Percentiles rank a stretch among this genome's conserved stretches.
phyloP scores from a whole-genome alignment of 2,329 filamentous ascomycete genomes.

The Exophiala lecanii-corni region DNA sequence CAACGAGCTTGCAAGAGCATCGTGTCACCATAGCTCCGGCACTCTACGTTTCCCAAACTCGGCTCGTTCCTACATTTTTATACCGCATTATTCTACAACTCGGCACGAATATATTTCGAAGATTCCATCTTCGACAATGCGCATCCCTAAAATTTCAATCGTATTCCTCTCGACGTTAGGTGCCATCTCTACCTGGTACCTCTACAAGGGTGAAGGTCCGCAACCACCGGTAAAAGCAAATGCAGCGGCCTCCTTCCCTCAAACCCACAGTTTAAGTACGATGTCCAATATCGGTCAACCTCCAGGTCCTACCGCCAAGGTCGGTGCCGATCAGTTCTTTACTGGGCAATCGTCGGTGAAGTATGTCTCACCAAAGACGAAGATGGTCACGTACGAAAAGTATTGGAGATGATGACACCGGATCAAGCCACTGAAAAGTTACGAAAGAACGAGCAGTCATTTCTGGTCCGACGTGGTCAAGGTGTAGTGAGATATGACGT shows the following conservation, averaged over 20 bases:
- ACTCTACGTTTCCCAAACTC: too few relatives aligned
- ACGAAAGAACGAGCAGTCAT: constrained; percentile 85
- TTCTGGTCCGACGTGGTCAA: constrained; percentile 78
- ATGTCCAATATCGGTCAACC: constrained; percentile 17
- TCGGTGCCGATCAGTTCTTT: constrained; percentile 84
- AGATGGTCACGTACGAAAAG: constrained; percentile 75
- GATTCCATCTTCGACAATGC: too few relatives aligned
- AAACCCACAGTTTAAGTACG: constrained; percentile 18
- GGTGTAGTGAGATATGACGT: constrained; percentile 93
- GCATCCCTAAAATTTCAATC: constrained; percentile 66
- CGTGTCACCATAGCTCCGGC: too few relatives aligned
- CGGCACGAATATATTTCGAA: too few relatives aligned
- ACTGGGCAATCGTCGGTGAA: constrained; percentile 79
- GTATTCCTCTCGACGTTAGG: constrained; percentile 58
- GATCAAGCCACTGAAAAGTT: constrained; percentile 90
- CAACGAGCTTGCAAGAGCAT: too few relatives aligned
- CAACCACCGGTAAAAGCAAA: constrained; percentile 16
- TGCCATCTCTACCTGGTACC: constrained; percentile 46
- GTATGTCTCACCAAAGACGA: constrained; percentile 83
- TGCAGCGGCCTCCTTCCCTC: constrained; percentile 21
- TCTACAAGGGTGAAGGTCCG: constrained; percentile 37
- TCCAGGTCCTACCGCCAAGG: constrained; percentile 37
- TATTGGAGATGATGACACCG: constrained; percentile 92
- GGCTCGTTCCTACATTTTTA: too few relatives aligned
- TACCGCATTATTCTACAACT: too few relatives aligned